phyloP scores from a whole-genome alignment of 2,329 filamentous ascomycete species.

The Taxawa tesnikishii region DNA sequence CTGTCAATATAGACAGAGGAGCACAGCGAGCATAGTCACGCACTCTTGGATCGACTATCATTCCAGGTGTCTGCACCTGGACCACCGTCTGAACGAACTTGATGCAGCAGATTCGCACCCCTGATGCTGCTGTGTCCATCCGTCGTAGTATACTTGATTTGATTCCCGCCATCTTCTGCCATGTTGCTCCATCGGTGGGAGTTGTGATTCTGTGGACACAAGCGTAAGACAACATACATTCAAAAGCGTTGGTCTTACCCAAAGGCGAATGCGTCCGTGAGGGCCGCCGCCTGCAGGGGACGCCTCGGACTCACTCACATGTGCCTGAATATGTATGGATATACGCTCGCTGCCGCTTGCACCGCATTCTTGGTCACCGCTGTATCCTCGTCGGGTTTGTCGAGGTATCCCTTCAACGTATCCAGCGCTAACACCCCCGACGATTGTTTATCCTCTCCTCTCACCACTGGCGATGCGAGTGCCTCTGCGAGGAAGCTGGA shows the following conservation, averaged over 20 bases:
- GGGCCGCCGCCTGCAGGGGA: not conserved
- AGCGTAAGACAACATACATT: conserved; percentile 1
- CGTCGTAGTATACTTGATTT: conserved; percentile 79
- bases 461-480: conserved; percentile 80
- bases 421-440: conserved; percentile 67
- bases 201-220: conserved; percentile 61
- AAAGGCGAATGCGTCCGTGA: too few relatives aligned
- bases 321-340: conserved; percentile 82
- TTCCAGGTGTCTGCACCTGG: conserved; percentile 76
- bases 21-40: conserved; percentile 21
- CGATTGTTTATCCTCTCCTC: conserved; percentile 65
- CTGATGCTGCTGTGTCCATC: conserved; percentile 69
- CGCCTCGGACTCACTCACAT: conserved; percentile 58
- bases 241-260: too few relatives aligned
- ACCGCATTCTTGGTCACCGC: conserved; percentile 76
- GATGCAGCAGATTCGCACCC: conserved; percentile 84
- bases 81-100: conserved; percentile 95
- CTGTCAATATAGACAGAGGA: not conserved
- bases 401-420: conserved; percentile 45
- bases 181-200: conserved; percentile 65
- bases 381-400: conserved; percentile 51
- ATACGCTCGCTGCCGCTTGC: conserved; percentile 83
- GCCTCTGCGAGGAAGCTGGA: conserved; percentile 92
- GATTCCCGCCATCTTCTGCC: conserved; percentile 79
- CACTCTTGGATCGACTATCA: conserved; percentile 73